A percentile compares a stretch with the other conserved stretches of the same genome.
phyloP scores from a whole-genome alignment of 495 filamentous ascomycete genomes.

The Lentithecium fluviatile region DNA sequence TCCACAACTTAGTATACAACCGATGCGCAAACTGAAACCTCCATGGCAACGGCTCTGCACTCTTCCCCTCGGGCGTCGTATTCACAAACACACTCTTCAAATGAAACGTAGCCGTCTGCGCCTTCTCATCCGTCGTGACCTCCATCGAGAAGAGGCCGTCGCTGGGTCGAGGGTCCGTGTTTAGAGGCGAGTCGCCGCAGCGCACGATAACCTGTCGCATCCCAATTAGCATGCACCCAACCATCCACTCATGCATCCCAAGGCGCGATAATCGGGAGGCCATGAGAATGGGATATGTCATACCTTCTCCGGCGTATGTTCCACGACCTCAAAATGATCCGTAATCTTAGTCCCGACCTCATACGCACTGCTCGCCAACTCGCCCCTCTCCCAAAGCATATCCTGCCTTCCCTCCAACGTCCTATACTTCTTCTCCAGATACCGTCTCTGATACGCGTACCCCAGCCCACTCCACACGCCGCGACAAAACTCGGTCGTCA shows the following conservation, averaged over 20 bases:
- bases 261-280: no score
- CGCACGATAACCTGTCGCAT: constrained; percentile 29
- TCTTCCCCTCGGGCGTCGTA: constrained; percentile 26
- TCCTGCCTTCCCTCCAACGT: constrained; percentile 25
- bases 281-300: constrained; percentile 1
- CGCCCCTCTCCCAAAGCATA: constrained; percentile 29
- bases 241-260: no score
- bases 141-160: constrained; percentile 36
- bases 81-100: constrained; percentile 37
- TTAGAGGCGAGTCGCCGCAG: constrained; percentile 31
- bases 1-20: constrained; percentile 36
- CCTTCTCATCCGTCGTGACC: constrained; percentile 32
- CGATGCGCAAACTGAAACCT: constrained; percentile 27
- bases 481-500: constrained; percentile 33
- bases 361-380: constrained; percentile 27
- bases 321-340: constrained; percentile 39
- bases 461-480: constrained; percentile 36
- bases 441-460: constrained; percentile 33
- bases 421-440: constrained; percentile 32
- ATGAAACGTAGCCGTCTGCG: constrained; percentile 33
- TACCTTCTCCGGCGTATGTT: constrained; percentile 32
- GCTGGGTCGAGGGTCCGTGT: constrained; percentile 13
- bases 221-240: no score
- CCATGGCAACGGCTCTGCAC: constrained; percentile 23
- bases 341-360: constrained; percentile 31